Base-by-base conservation (phyloP, 371 early-diverging fungal species). In the Syncephalastrum racemosum region DNA sequence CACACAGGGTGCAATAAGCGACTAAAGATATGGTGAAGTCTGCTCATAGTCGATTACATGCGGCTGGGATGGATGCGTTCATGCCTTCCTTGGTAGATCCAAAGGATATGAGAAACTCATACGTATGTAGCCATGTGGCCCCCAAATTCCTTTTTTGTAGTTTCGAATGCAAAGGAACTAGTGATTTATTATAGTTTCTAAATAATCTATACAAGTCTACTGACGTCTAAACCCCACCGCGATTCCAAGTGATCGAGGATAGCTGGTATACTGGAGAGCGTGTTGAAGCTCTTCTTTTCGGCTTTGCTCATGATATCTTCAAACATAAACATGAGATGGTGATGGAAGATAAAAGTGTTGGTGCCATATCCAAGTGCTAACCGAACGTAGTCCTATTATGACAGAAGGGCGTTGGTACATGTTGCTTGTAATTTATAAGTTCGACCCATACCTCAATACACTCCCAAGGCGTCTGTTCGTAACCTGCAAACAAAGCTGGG, bases 271-370 rank as follows among this genome's bases (percentile, higher is more conserved):
- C 89, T 86, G 4, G 90, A 77, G 50, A 97, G 71, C 31, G 83
- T 79, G 61, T 97, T 95, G 66, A 97, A 97, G 20, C 89, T 84
- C 64, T 86, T 87, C 40, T 88, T 85, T 54, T 95, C 96, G n/a
- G 86, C 83, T 44, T 81, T 85, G 60, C 87, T 85, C 95, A 95
- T 94, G n/a, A 80, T 57, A 44, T 80, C 79, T 54, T 96, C 96
- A 59, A 93, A 78, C 96, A 96, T 96, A 72, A 79, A 96, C 93
- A 93, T 94, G 25, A 97, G 58, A 63, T 97, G 98, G 61, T 95
- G 95, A 54, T 95, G 96, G 56, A 93, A 84, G 46, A 97, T 92
- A 59, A 89, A 90, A 4, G 81, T 78, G 42, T 85, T 87, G 16
- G 94, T 89, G 27, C 96, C 95, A 63, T 91, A 94, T 0, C 82